phyloP scores from a whole-genome alignment of 176 grass and related monocot species.

The Oryza punctata region DNA sequence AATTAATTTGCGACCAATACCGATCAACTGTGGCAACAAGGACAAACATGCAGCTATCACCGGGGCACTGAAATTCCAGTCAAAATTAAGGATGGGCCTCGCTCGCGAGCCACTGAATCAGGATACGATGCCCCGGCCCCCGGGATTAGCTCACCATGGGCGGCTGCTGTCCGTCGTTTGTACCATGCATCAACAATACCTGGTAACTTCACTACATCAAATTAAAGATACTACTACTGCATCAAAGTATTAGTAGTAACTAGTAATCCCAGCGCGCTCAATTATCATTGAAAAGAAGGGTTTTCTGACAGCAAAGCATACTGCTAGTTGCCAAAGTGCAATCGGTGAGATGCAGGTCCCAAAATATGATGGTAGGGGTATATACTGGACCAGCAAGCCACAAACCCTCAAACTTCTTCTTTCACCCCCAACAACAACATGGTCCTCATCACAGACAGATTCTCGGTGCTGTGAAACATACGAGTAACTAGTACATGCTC shows the following conservation, averaged over 20 bases:
- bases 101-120: constrained; percentile 14
- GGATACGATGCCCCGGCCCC: not conserved
- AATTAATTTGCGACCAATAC: not conserved
- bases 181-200: not conserved
- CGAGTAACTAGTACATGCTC: no score
- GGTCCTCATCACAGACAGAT: no score
- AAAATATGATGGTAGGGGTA: not conserved
- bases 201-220: not conserved
- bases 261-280: not conserved
- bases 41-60: constrained; percentile 26
- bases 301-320: not conserved
- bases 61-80: constrained; percentile 1
- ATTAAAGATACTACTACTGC: not conserved
- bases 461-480: no score
- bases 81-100: not conserved
- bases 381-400: not conserved
- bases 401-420: not conserved
- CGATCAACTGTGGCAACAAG: not conserved
- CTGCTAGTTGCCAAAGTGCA: not conserved
- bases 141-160: not conserved
- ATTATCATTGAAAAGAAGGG: not conserved
- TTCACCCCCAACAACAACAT: no score
- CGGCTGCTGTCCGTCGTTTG: not conserved
- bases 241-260: not conserved
- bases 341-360: not conserved